These are phyloP conservation scores for Candida tammaniensis DNA, from an alignment of 805 yeast genomes.

Conservation along the genomic window DNA sequence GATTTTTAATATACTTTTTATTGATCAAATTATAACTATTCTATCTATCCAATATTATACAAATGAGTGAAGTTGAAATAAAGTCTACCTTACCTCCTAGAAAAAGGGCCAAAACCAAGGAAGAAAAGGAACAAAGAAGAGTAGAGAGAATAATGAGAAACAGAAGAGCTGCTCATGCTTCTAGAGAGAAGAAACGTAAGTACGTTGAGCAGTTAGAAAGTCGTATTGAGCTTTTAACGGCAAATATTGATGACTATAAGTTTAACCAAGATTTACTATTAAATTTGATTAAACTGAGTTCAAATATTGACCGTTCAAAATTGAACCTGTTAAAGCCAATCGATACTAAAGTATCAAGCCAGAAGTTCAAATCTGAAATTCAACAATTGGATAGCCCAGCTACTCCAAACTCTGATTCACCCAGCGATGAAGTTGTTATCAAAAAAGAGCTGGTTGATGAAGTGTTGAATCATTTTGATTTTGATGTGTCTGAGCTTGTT, in stretches of 20 bases:
- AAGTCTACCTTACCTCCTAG: constrained; percentile 77
- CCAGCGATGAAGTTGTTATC: neutral
- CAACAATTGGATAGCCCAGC: neutral
- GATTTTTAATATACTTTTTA: no score
- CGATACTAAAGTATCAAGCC: no score
- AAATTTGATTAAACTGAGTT: neutral
- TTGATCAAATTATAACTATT: no score
- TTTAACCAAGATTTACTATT: constrained; percentile 19
- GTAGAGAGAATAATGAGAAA: constrained; percentile 90
- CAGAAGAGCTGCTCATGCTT: constrained; percentile 96
- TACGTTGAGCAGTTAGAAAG: constrained; percentile 84
- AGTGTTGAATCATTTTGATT: no score
- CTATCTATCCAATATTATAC: no score
- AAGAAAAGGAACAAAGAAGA: constrained; percentile 95
- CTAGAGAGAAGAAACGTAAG: constrained; percentile 92
- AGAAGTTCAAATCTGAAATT: constrained; percentile 9
- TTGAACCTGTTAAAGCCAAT: no score
- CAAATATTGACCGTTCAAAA: no score
- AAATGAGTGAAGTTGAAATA: constrained; percentile 4
- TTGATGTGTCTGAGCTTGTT: no score
- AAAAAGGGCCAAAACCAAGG: constrained; percentile 93
- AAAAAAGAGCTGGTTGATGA: no score
- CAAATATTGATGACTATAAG: constrained; percentile 24
- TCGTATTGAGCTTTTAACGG: constrained; percentile 46
- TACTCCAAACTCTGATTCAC: neutral